phyloP scores from a whole-genome alignment of 352 stramenopile genomes.

The Pythium sukuiense region DNA sequence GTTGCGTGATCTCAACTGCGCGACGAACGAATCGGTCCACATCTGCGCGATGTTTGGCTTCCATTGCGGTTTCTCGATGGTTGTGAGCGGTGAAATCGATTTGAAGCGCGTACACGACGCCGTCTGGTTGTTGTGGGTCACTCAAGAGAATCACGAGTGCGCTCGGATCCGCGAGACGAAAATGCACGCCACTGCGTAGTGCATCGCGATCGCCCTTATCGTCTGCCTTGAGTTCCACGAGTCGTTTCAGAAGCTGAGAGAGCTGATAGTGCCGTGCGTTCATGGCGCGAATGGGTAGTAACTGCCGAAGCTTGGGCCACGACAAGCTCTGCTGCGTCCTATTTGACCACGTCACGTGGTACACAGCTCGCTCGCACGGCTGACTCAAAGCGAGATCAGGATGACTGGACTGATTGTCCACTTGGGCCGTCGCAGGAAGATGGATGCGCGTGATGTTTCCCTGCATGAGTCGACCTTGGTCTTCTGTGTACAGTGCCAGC shows the following conservation, averaged over 20 bases:
- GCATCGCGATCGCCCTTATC: neutral
- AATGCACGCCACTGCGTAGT: constrained; percentile 3
- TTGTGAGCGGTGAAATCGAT: constrained; percentile 25
- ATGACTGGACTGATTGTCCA: neutral
- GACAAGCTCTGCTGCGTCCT: constrained; percentile 41
- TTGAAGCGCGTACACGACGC: constrained; percentile 45
- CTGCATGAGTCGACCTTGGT: constrained; percentile 31
- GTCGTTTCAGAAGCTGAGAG: constrained; percentile 29
- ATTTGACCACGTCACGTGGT: constrained; percentile 58
- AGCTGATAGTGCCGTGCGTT: constrained; percentile 74
- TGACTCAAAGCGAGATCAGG: neutral
- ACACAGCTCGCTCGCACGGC: constrained; percentile 44
- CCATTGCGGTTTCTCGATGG: neutral
- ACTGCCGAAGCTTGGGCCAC: constrained; percentile 53
- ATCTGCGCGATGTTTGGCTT: neutral
- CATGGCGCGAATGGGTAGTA: constrained; percentile 64
- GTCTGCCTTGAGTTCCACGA: neutral
- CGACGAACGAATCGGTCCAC: constrained; percentile 36
- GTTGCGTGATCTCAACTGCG: constrained; percentile 38
- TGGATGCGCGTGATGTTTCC: constrained; percentile 33
- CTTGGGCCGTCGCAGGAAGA: neutral
- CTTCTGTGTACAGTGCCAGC: constrained; percentile 59
- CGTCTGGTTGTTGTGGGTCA: constrained; percentile 24
- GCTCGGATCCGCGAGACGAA: constrained; percentile 32
- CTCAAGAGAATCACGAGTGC: constrained; percentile 36